These are phyloP conservation scores for Baudoinia panamericana DNA, from an alignment of 495 filamentous ascomycete species.

Conservation along the genomic window DNA sequence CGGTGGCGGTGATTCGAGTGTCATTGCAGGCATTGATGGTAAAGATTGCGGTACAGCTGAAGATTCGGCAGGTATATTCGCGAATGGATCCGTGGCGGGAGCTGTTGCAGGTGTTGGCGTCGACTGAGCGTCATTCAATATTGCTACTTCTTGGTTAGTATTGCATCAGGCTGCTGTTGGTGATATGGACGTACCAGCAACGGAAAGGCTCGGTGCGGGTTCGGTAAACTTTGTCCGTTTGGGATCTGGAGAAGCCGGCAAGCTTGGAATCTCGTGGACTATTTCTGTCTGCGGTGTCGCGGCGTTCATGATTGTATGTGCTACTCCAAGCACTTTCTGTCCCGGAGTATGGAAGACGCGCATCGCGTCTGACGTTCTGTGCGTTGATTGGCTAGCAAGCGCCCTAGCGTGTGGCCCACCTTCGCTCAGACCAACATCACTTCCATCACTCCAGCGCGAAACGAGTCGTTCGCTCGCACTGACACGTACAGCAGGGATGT, in stretches of 20 bases:
- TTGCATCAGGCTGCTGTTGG: conserved; percentile 4
- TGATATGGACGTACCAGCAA: conserved; percentile 14
- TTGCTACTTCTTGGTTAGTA: conserved; percentile 16
- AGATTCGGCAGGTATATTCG: conserved; percentile 13
- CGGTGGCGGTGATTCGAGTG: conserved; percentile 29
- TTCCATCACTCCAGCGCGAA: too few relatives aligned
- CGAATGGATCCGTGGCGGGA: neutral
- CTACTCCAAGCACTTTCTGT: too few relatives aligned
- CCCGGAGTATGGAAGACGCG: too few relatives aligned
- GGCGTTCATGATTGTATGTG: too few relatives aligned
- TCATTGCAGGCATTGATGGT: conserved; percentile 15
- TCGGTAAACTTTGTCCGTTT: conserved; percentile 46
- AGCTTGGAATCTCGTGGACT: conserved; percentile 44
- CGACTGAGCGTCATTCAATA: conserved; percentile 17
- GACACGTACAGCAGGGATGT: too few relatives aligned
- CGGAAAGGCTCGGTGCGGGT: conserved; percentile 19
- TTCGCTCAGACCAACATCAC: too few relatives aligned
- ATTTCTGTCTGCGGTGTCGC: too few relatives aligned
- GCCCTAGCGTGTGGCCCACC: too few relatives aligned
- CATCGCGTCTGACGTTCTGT: too few relatives aligned
- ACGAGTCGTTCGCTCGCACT: too few relatives aligned
- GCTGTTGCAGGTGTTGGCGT: conserved; percentile 15
- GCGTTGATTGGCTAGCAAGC: too few relatives aligned
- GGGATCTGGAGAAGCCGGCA: conserved; percentile 48
- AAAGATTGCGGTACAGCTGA: conserved; percentile 21